Percentiles rank a stretch among this genome's conserved stretches.
Evolutionary conservation across 345 rosid species (phyloP).

Genomic region (Psidium friedrichsthalianum): DNA sequence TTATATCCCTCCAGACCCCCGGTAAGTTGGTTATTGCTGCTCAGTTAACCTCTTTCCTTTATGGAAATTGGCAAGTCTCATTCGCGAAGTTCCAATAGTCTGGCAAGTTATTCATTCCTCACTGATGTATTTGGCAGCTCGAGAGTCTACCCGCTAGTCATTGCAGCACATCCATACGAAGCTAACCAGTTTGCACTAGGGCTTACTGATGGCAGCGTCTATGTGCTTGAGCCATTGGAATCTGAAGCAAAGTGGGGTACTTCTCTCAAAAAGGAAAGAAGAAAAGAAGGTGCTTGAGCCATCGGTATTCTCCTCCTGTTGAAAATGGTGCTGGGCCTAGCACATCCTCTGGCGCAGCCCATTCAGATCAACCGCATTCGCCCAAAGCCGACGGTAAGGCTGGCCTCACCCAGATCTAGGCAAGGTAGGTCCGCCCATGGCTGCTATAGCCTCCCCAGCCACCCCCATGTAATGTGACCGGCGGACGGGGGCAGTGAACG

Average conservation of each 20-base stretch:
- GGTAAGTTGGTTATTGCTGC: conserved; percentile 13
- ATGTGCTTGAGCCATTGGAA: conserved; percentile 60
- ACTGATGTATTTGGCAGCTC: conserved; percentile 26
- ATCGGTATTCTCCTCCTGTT: no score
- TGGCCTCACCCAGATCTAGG: no score
- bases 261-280: conserved; percentile 5
- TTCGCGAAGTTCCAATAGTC: no score
- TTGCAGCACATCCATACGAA: conserved; percentile 67
- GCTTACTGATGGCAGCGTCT: conserved; percentile 68
- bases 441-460: background rate
- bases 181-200: conserved; percentile 81
- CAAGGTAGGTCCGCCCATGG: conserved; percentile 12
- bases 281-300: background rate
- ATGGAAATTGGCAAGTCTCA: no score
- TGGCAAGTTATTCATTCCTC: no score
- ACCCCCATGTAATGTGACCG: no score
- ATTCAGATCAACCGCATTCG: conserved; percentile 24
- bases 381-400: no score
- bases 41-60: no score
- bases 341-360: conserved; percentile 23
- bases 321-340: conserved; percentile 26
- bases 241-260: conserved; percentile 78
- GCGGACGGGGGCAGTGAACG: no score
- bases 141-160: conserved; percentile 62
- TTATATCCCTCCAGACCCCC: conserved; percentile 52